phyloP scores from a whole-genome alignment of 139 green algal species.

The Coccomyxa sp. region DNA sequence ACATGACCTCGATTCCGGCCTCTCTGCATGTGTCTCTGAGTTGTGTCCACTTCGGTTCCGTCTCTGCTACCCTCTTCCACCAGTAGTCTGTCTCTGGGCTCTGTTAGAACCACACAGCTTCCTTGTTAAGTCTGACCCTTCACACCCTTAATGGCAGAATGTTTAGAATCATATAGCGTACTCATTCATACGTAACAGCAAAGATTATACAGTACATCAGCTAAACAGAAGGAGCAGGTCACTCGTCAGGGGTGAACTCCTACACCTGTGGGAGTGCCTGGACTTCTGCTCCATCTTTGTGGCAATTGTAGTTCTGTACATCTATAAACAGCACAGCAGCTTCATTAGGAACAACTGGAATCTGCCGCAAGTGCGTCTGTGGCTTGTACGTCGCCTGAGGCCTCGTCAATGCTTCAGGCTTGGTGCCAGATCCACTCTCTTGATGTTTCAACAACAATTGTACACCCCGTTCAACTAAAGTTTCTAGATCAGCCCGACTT shows the following conservation, averaged over 20 bases:
- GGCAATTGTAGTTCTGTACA: constrained; percentile 65
- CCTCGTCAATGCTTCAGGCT: too few relatives aligned
- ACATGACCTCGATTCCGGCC: constrained; percentile 53
- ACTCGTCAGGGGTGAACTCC: background rate
- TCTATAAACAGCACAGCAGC: constrained; percentile 49
- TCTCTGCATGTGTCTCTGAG: constrained; percentile 18
- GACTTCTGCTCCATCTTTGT: constrained; percentile 26
- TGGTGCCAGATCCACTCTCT: too few relatives aligned
- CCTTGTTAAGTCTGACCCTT: background rate
- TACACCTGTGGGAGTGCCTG: constrained; percentile 17
- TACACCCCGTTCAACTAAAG: too few relatives aligned
- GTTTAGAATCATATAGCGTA: background rate
- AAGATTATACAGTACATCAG: background rate
- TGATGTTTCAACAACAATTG: too few relatives aligned
- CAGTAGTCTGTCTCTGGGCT: constrained; percentile 16
- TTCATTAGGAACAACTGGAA: background rate
- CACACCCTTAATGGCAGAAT: background rate
- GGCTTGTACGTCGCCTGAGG: constrained; percentile 19
- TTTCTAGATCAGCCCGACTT: too few relatives aligned
- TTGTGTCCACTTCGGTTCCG: background rate
- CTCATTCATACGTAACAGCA: background rate
- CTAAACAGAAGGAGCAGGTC: too few relatives aligned
- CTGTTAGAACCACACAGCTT: background rate
- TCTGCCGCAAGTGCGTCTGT: constrained; percentile 17
- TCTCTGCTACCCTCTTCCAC: constrained; percentile 22